These are phyloP conservation scores for Barbarea vulgaris DNA, from an alignment of 345 rosid genomes.

Conservation along the genomic window DNA sequence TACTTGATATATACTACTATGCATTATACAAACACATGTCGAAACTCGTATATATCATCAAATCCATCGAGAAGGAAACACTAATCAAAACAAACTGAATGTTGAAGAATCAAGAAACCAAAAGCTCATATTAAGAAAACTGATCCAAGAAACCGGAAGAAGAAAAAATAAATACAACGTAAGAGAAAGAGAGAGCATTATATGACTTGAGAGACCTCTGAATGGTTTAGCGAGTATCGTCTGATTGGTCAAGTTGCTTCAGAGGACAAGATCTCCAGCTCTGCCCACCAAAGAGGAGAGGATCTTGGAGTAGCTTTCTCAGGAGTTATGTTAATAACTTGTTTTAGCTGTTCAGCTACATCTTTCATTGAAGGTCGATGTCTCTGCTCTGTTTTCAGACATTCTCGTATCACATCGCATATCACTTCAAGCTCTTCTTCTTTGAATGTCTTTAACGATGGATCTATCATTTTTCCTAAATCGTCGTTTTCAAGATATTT, in stretches of 20 bases:
- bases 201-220: conserved; percentile 1
- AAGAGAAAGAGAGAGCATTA: not conserved
- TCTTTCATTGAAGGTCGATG: conserved; percentile 74
- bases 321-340: conserved; percentile 61
- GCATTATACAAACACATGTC: conserved; percentile 22
- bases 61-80: conserved; percentile 17
- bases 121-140: conserved; percentile 31
- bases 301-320: conserved; percentile 91
- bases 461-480: conserved; percentile 60
- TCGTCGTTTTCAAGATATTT: conserved; percentile 52
- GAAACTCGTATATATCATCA: conserved; percentile 34
- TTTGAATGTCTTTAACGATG: conserved; percentile 73
- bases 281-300: conserved; percentile 99
- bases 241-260: conserved; percentile 67
- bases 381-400: conserved; percentile 57
- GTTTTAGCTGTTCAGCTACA: conserved; percentile 51
- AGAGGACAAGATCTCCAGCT: conserved; percentile 85
- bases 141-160: conserved; percentile 17
- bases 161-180: conserved; percentile 17
- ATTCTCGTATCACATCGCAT: conserved; percentile 63
- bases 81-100: conserved; percentile 33
- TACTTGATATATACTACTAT: not conserved
- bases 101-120: conserved; percentile 29
- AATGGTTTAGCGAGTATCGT: not conserved
- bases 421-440: conserved; percentile 67